These are phyloP conservation scores for Penicillium dipodomyicola DNA, from an alignment of 495 filamentous ascomycete genomes.

Conservation along the genomic window DNA sequence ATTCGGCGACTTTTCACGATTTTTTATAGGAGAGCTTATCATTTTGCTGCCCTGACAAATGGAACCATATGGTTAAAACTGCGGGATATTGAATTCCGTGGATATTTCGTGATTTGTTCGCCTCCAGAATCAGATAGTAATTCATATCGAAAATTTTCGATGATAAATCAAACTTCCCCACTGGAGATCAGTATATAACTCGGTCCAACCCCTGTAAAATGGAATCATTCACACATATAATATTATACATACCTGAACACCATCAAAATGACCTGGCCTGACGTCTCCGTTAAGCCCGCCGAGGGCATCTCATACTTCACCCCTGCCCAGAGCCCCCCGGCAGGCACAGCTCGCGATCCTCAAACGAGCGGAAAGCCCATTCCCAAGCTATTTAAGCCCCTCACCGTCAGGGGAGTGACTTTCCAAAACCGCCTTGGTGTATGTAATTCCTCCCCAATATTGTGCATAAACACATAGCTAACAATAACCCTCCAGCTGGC, in stretches of 20 bases:
- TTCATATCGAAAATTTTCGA: neutral
- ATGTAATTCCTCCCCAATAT: constrained; percentile 19
- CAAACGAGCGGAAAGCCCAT: constrained; percentile 54
- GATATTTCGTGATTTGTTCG: neutral
- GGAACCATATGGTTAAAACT: neutral
- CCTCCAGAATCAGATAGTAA: neutral
- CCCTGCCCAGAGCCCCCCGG: constrained; percentile 60
- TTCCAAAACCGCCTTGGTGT: constrained; percentile 63
- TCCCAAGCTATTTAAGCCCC: constrained; percentile 68
- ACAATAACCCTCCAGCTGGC: constrained; percentile 37
- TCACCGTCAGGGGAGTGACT: constrained; percentile 56
- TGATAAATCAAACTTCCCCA: constrained; percentile 13
- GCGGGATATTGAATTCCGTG: neutral
- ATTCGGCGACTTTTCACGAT: constrained; percentile 10
- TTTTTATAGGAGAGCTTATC: neutral
- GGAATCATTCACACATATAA: constrained; percentile 5
- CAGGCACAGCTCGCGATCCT: constrained; percentile 62
- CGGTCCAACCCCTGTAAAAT: neutral
- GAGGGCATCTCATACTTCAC: constrained; percentile 65
- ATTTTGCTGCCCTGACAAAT: constrained; percentile 4
- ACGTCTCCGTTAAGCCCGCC: constrained; percentile 44
- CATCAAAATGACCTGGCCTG: constrained; percentile 31
- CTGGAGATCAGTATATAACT: constrained; percentile 1
- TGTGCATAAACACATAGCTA: constrained; percentile 6
- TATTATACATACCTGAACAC: neutral